Base-by-base conservation (phyloP, 148 eudicot species). In the Rhododendron kiyosumense region DNA sequence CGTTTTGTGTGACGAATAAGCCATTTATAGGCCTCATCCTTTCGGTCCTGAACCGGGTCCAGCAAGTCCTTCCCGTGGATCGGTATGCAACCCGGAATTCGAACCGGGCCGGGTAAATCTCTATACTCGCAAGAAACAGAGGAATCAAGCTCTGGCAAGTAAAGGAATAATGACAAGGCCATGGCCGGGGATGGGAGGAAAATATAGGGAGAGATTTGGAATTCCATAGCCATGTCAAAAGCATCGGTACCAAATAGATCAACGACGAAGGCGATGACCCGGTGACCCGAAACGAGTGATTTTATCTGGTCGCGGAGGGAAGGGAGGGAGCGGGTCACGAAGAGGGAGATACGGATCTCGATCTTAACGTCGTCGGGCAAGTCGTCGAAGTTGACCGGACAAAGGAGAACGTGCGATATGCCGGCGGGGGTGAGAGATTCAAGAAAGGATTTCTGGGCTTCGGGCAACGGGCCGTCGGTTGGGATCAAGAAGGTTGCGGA, bases 21-120 rank as follows among this genome's bases (percentile, higher is more conserved):
- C 93, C 92, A 90, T 26, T 90, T 92, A 73, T 91, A 92, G 0
- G 91, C 90, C 5, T 92, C 94, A 12, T 90, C 80, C 22, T 28
- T 82, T 34, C 91, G 45, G 13, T 92, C 92, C 57, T 91, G 94
- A 71, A 86, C 82, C 86, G 93, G 94, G 86, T 89, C 91, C 2
- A 88, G 65, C 36, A 92, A 81, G 11, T 91, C 89, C 13, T 63
- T n/a, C n/a, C n/a, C n/a, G n/a, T n/a, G n/a, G n/a, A n/a, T n/a
- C 84, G 94, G 91, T 0, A 87, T 78, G 18, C 90, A 91, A 4
- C 94, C 93, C 49, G 93, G 93, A 2, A 92, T n/a, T 4, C 3
- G 11, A 22, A 92, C 52, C 85, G 91, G 93, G 59, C 90, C 91
- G 2, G 49, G 63, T 87, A 91, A 69, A n/a, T 92, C 94, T 0